Conservation (phyloP, 192 early-diverging fungal genomes). For the Piromyces sp. region DNA sequence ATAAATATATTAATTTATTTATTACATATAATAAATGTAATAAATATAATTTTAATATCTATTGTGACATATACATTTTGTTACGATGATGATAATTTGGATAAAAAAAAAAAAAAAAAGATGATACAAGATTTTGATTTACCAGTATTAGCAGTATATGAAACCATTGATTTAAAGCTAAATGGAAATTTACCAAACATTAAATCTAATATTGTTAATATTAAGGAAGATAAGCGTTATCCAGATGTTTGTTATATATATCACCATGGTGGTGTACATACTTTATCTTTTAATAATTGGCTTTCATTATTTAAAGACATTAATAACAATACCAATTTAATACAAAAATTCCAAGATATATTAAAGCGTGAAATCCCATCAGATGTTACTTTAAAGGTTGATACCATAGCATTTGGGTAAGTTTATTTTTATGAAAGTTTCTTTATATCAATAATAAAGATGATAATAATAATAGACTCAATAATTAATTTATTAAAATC, state of each 20-base stretch:
- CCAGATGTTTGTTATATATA: constrained; percentile 46
- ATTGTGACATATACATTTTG: too few relatives aligned
- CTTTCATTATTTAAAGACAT: constrained; percentile 14
- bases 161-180: constrained; percentile 22
- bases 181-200: background rate
- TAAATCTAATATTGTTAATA: background rate
- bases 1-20: too few relatives aligned
- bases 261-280: constrained; percentile 51
- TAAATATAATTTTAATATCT: too few relatives aligned
- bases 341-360: constrained; percentile 1
- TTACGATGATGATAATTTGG: too few relatives aligned
- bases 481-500: too few relatives aligned
- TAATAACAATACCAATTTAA: background rate
- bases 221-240: constrained; percentile 41
- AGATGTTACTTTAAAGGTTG: background rate
- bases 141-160: constrained; percentile 32
- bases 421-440: too few relatives aligned
- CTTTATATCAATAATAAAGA: background rate
- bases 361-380: constrained; percentile 4
- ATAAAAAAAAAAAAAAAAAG: too few relatives aligned
- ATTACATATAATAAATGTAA: too few relatives aligned
- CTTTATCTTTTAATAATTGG: constrained; percentile 40
- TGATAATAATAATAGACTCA: background rate
- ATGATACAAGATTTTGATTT: constrained; percentile 8
- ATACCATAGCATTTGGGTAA: background rate